A percentile compares a stretch with the other conserved stretches of the same genome.
phyloP scores from a whole-genome alignment of 2,329 filamentous ascomycete species.

The Setomelanomma holmii region DNA sequence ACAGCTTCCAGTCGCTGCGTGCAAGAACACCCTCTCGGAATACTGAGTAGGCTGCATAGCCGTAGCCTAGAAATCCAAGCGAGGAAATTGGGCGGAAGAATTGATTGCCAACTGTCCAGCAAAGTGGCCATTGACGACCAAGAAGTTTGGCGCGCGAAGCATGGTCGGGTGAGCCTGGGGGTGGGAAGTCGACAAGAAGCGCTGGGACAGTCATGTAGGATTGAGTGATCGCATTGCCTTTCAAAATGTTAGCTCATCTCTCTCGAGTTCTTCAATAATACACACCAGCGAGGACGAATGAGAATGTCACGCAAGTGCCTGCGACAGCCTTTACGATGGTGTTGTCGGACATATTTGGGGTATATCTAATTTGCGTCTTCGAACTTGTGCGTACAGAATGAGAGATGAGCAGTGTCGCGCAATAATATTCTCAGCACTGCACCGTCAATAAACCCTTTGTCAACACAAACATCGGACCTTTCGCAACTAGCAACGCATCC shows the following conservation, averaged over 20 bases:
- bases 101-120: slow-evolving; percentile 59
- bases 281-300: slow-evolving; percentile 58
- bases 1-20: slow-evolving; percentile 55
- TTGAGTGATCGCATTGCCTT: slow-evolving; percentile 62
- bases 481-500: neutral
- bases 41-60: slow-evolving; percentile 51
- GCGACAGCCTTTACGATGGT: slow-evolving; percentile 49
- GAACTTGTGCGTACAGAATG: neutral
- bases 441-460: slow-evolving; percentile 8
- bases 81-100: slow-evolving; percentile 62
- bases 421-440: slow-evolving; percentile 2
- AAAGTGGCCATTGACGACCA: slow-evolving; percentile 58
- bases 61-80: slow-evolving; percentile 58
- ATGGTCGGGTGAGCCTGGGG: slow-evolving; percentile 51
- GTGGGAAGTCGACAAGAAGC: slow-evolving; percentile 56
- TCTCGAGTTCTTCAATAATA: neutral
- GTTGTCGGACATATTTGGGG: slow-evolving; percentile 39
- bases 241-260: slow-evolving; percentile 3
- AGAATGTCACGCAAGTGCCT: slow-evolving; percentile 57
- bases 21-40: slow-evolving; percentile 37
- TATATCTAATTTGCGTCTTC: neutral
- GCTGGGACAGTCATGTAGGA: slow-evolving; percentile 61
- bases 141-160: slow-evolving; percentile 54
- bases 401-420: neutral
- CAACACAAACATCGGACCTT: slow-evolving; percentile 9